Base-by-base conservation (phyloP, 768 basidiomycete species). In the Crassisporium funariophilum region DNA sequence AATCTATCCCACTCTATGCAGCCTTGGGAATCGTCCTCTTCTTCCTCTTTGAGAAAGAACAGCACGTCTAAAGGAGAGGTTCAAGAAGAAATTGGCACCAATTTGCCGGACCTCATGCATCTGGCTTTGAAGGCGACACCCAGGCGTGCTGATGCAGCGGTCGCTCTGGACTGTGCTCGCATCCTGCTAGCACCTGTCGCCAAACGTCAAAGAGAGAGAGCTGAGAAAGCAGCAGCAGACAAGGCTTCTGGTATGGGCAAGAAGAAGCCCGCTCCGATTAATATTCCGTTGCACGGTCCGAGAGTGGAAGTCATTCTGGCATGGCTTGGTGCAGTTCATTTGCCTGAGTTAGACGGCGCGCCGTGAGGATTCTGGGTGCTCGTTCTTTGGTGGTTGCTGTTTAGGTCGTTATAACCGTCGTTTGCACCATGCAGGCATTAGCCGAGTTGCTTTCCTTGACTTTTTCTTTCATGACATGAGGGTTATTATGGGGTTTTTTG, bases 251-350 rank as follows among this genome's bases (percentile, higher is more conserved):
- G 46, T 19, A 73, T 69, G 35, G 67, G 59, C 47, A 78, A 75
- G 69, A 81, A 82, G 71, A 86, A 81, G 63, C 70, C 79, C 27
- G 55, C 80, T 52, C 77, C 82, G 41, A 87, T 91, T 63, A 88
- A 83, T 59, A 89, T 93, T 46, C 88, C 89, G 8, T 68, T 93
- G 52, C 88, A 91, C 65, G 91, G 91, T 0, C 90, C 91, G 25
- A 77, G 89, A 5, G 91, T 93, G 36, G 91, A 93, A 66, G 75
- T 93, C 46, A 75, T 91, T 45, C 74, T 93, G 46, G 91, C 91
- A 34, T 93, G 89, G 89, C 69, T 93, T 44, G 90, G 76, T 19
- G 89, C 88, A 13, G 86, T 91, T 46, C 84, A 88, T 70, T 65
- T 93, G 25, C 82, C 80, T 3, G 88, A 89, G 57, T 62, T 92